These are phyloP conservation scores for Gloeopeniophorella convolvens DNA, from an alignment of 768 basidiomycete genomes.

Conservation along the genomic window DNA sequence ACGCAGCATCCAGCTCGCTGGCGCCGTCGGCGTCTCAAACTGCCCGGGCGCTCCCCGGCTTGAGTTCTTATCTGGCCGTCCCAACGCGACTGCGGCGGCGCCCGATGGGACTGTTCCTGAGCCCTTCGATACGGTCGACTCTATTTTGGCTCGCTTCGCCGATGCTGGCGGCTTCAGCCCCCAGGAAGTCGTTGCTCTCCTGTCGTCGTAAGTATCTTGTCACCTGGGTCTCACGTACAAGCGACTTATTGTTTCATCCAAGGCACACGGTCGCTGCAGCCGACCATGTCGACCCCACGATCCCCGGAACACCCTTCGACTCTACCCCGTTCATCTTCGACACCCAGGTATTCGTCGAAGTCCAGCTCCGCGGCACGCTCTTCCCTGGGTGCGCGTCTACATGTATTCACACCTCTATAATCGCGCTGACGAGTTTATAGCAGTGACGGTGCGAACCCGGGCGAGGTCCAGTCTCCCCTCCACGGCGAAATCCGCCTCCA, in stretches of 20 bases:
- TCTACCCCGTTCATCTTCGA: constrained; percentile 39
- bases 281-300: constrained; percentile 23
- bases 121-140: constrained; percentile 24
- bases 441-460: constrained; percentile 32
- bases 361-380: constrained; percentile 36
- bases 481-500: constrained; percentile 39
- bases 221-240: constrained; percentile 21
- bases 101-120: constrained; percentile 30
- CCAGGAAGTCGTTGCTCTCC: constrained; percentile 31
- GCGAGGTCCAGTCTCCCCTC: constrained; percentile 36
- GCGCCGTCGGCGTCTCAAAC: constrained; percentile 31
- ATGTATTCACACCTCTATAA: too few relatives aligned
- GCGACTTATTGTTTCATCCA: neutral
- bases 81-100: constrained; percentile 26
- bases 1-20: constrained; percentile 31
- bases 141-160: constrained; percentile 27
- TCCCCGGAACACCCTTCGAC: constrained; percentile 39
- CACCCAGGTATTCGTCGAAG: constrained; percentile 40
- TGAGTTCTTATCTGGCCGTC: constrained; percentile 34
- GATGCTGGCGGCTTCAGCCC: constrained; percentile 33
- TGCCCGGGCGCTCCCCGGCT: constrained; percentile 36
- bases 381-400: too few relatives aligned
- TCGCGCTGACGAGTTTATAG: too few relatives aligned
- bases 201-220: constrained; percentile 27
- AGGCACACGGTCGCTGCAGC: constrained; percentile 21